Base-by-base conservation (phyloP, 768 basidiomycete genomes). In the Scleroderma citrinum region DNA sequence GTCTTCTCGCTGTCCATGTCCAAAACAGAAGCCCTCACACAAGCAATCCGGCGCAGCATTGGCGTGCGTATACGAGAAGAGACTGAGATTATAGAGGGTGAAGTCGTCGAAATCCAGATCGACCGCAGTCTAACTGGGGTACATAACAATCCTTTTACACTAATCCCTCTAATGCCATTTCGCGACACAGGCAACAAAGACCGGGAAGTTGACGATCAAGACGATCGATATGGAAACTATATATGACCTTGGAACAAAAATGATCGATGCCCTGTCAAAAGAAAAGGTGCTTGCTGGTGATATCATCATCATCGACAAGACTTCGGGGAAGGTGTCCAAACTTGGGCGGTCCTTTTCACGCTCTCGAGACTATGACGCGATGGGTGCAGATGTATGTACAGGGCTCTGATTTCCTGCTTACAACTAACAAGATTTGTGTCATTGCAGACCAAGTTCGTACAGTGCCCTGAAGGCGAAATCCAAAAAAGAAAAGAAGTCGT, bases 211-310 rank as follows among this genome's bases (percentile, higher is more conserved):
- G 52, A 98, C 96, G 0, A 87, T 99, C 60, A 98, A 98, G 70
- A 95, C 92, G 13, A 96, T 93, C 2, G 95, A 98, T 66, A 98
- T 99, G 96, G 96, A 98, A 72, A 98, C 96, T 5, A 87, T 99
- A 29, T 99, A 99, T 64, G 96, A 99, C 69, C 78, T 98, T 26
- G 96, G 96, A 11, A 91, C 85, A 44, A 99, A 98, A 77, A 98
- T 99, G 96, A 98, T 99, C 43, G 96, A 99, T 57, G 85, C 93
- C 3, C 71, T 99, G 24, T 87, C 92, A 34, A 96, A 97, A 70
- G 96, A 98, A 72, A 98, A 97, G 60, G 92, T 98, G 6, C 77
- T 92, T 6, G 85, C 85, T 0, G 96, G 96, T 21, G 96, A 99
- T 59, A 87, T 99, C 17, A 85, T 99, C 57, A 81, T 90, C 46